Conservation (phyloP, 257 asterid genomes). For the Asclepias syriaca region DNA sequence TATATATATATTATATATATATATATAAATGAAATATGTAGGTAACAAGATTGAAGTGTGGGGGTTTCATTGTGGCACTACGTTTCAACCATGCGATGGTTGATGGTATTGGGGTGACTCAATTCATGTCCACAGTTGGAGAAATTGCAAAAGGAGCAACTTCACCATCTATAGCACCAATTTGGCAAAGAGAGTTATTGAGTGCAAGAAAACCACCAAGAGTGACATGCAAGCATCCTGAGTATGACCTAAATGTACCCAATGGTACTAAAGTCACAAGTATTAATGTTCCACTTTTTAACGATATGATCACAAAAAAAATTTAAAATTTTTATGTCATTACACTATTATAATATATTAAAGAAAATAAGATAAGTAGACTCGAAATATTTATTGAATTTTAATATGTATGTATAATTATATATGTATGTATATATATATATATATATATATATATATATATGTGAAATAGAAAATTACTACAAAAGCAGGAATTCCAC, state of each 20-base stretch:
- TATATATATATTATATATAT: too few relatives aligned
- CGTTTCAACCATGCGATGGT: constrained; percentile 63
- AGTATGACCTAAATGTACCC: constrained; percentile 36
- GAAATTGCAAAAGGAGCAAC: constrained; percentile 57
- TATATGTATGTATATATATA: too few relatives aligned
- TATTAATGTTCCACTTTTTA: constrained; percentile 22
- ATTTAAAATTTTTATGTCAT: too few relatives aligned
- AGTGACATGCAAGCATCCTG: constrained; percentile 35
- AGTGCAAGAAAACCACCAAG: constrained; percentile 44
- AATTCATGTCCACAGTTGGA: constrained; percentile 51
- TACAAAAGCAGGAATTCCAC: neutral
- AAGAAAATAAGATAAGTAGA: too few relatives aligned
- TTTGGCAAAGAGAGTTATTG: constrained; percentile 54
- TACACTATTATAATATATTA: too few relatives aligned
- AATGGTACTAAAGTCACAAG: constrained; percentile 28
- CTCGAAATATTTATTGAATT: too few relatives aligned
- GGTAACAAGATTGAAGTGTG: constrained; percentile 74
- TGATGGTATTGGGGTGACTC: constrained; percentile 56
- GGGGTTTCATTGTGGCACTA: constrained; percentile 54
- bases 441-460: too few relatives aligned
- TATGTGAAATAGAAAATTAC: too few relatives aligned
- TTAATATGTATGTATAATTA: too few relatives aligned
- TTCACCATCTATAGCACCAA: constrained; percentile 37
- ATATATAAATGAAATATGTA: neutral
- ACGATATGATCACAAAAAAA: constrained; percentile 38